phyloP scores from a whole-genome alignment of 768 basidiomycete species.

The Agrocybe pediades region DNA sequence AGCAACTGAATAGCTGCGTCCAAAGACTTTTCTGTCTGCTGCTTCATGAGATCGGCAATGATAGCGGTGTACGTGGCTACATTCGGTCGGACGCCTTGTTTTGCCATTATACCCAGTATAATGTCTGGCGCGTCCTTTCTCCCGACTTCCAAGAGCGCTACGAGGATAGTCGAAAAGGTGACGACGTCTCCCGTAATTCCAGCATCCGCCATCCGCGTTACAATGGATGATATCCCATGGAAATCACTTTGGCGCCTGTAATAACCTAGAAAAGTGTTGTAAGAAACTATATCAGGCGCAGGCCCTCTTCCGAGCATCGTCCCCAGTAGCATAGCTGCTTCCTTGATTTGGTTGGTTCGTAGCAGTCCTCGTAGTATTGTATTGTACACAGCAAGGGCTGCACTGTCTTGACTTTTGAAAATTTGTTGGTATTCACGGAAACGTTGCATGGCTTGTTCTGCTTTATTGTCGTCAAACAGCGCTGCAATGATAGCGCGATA shows the following conservation, averaged over 20 bases:
- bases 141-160: constrained; percentile 70
- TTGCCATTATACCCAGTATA: constrained; percentile 73
- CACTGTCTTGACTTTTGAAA: constrained; percentile 23
- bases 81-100: constrained; percentile 73
- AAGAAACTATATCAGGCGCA: constrained; percentile 70
- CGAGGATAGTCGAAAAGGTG: constrained; percentile 86
- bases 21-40: constrained; percentile 54
- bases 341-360: constrained; percentile 34
- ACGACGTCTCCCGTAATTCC: constrained; percentile 73
- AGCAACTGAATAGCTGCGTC: constrained; percentile 70
- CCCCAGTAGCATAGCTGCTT: constrained; percentile 43
- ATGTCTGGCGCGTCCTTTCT: constrained; percentile 65
- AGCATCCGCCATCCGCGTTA: constrained; percentile 57
- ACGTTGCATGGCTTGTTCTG: constrained; percentile 50
- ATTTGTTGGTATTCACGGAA: constrained; percentile 53
- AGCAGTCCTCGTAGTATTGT: constrained; percentile 75
- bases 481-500: constrained; percentile 74
- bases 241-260: constrained; percentile 67
- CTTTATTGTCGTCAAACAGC: constrained; percentile 52
- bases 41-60: constrained; percentile 71
- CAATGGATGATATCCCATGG: constrained; percentile 53
- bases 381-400: constrained; percentile 60
- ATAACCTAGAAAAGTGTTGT: constrained; percentile 79
- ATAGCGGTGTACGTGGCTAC: constrained; percentile 79
- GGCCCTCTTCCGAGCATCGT: constrained; percentile 53